Conservation (phyloP, 2,329 filamentous ascomycete species). For the Ophiostoma angusticollis region DNA sequence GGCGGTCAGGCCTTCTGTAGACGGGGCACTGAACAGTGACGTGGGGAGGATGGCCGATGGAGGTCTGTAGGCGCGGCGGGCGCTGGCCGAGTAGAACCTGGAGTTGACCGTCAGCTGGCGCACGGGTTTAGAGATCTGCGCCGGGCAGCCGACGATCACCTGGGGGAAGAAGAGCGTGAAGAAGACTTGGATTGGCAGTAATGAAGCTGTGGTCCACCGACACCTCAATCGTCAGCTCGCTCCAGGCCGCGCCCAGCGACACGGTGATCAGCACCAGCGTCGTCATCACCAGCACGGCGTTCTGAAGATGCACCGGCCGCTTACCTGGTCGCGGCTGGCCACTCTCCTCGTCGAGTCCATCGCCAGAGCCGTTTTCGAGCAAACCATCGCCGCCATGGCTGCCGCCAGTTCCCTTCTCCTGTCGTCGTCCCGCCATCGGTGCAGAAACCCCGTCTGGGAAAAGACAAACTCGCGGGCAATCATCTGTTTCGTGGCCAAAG, state of each 20-base stretch:
- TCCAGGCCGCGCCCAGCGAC: constrained; percentile 56
- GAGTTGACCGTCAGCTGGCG: constrained; percentile 63
- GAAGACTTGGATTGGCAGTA: constrained; percentile 63
- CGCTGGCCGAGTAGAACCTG: constrained; percentile 70
- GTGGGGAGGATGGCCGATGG: constrained; percentile 53
- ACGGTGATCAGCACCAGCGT: constrained; percentile 53
- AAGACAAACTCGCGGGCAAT: constrained; percentile 52
- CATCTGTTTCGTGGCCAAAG: constrained; percentile 40
- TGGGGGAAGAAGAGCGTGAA: constrained; percentile 74
- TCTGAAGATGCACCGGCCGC: constrained; percentile 55
- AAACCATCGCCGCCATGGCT: no score
- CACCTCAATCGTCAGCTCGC: constrained; percentile 56
- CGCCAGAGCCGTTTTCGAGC: no score
- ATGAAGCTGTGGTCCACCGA: constrained; percentile 49
- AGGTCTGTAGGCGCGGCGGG: constrained; percentile 45
- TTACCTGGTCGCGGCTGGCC: constrained; percentile 52
- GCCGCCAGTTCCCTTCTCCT: no score
- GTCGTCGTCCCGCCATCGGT: no score
- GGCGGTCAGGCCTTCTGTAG: constrained; percentile 65
- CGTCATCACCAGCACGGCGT: constrained; percentile 53
- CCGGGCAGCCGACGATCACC: constrained; percentile 62
- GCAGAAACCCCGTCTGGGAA: constrained; percentile 50
- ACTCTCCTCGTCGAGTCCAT: constrained; percentile 62
- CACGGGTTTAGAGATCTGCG: constrained; percentile 64
- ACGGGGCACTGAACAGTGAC: constrained; percentile 78